Percentiles rank a stretch among this genome's conserved stretches.
phyloP scores from a whole-genome alignment of 2,329 filamentous ascomycete genomes.

The Fusarium mundagurra region DNA sequence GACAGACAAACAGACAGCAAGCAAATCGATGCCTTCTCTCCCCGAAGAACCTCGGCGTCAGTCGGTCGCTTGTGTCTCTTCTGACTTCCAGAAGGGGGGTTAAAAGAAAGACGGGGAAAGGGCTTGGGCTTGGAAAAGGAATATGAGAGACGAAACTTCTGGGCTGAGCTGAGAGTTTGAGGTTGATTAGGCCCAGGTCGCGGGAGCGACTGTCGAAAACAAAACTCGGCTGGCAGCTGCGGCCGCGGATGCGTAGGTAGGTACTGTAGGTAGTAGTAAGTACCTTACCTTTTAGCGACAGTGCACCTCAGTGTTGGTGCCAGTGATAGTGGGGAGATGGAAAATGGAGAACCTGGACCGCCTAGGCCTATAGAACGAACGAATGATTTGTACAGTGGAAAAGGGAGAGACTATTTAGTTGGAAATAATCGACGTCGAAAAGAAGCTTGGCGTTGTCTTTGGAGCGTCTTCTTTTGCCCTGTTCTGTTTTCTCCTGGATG shows the following conservation, averaged over 20 bases:
- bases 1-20: slow-evolving; percentile 13
- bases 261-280: not conserved
- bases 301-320: not conserved
- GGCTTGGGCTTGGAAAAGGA: slow-evolving; percentile 2
- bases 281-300: not conserved
- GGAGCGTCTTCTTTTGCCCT: not conserved
- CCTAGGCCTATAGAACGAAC: slow-evolving; percentile 14
- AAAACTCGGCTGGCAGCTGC: slow-evolving; percentile 28
- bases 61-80: slow-evolving; percentile 26
- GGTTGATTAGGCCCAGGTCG: slow-evolving; percentile 15
- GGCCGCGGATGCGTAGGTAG: slow-evolving; percentile 10
- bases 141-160: slow-evolving; percentile 16
- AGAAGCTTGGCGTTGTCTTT: slow-evolving; percentile 19
- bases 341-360: slow-evolving; percentile 30
- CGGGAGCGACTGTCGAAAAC: slow-evolving; percentile 26
- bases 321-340: slow-evolving; percentile 27
- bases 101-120: not conserved
- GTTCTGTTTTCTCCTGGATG: slow-evolving; percentile 14
- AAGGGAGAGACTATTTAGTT: not conserved
- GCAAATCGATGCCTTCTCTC: slow-evolving; percentile 9
- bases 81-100: not conserved
- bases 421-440: slow-evolving; percentile 7
- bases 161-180: slow-evolving; percentile 16
- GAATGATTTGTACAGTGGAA: slow-evolving; percentile 7
- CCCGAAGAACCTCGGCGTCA: slow-evolving; percentile 18